A percentile compares a stretch with the other conserved stretches of the same genome.
phyloP scores from a whole-genome alignment of 768 basidiomycete genomes.

The Naganishia vaughanmartiniae region DNA sequence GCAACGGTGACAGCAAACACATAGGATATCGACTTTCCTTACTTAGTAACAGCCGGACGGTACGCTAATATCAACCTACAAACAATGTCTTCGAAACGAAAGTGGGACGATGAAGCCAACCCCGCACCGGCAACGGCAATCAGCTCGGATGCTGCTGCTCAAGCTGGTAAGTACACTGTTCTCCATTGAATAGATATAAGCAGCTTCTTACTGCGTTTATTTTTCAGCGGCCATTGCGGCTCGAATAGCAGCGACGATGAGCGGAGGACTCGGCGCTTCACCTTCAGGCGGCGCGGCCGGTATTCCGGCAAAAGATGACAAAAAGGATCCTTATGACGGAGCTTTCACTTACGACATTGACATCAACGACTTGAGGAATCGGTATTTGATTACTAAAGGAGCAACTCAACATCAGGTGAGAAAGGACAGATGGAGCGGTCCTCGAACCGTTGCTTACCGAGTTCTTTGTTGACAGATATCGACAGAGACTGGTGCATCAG shows the following conservation, averaged over 20 bases:
- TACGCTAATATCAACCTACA: neutral
- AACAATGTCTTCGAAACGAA: constrained; percentile 58
- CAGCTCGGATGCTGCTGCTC: constrained; percentile 58
- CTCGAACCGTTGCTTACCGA: neutral
- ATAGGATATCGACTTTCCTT: neutral
- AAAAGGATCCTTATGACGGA: constrained; percentile 69
- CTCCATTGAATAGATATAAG: neutral
- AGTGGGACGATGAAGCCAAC: constrained; percentile 63
- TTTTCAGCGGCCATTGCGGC: constrained; percentile 74
- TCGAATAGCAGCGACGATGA: constrained; percentile 70
- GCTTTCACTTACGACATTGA: constrained; percentile 89
- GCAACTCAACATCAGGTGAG: constrained; percentile 85
- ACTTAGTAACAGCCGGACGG: neutral
- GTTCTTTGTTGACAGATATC: constrained; percentile 63
- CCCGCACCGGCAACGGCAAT: constrained; percentile 52
- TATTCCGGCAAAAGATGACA: constrained; percentile 51
- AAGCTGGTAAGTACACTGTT: constrained; percentile 61
- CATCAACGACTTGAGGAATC: constrained; percentile 92
- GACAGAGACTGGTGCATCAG: constrained; percentile 85
- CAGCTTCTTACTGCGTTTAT: neutral
- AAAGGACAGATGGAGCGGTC: constrained; percentile 25
- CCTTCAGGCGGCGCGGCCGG: constrained; percentile 50
- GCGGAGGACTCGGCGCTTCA: constrained; percentile 28
- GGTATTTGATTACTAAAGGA: constrained; percentile 90
- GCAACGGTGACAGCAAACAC: neutral